Base-by-base conservation (phyloP, 805 yeast species). In the Saccharomycopsis sp. region DNA sequence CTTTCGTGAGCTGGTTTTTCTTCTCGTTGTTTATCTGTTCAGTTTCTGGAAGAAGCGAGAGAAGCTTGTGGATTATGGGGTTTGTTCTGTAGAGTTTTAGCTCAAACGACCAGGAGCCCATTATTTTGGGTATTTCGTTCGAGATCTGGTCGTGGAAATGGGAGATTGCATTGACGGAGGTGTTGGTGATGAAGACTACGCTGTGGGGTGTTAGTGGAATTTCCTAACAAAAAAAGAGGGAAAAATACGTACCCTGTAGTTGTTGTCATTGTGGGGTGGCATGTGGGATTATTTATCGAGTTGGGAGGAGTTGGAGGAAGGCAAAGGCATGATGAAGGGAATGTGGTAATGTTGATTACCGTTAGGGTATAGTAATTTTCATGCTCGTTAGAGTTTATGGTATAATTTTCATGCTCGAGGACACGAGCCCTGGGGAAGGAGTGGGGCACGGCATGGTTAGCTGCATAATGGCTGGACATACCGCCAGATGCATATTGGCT, bases 141-240 rank as follows among this genome's bases (percentile, higher is more conserved):
- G 86, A 79, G 15, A 89, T 76, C 57, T 79, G 78, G 68, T 89
- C 95, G 66, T 87, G 91, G 64, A 87, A 80, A 50, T 80, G 78
- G 0, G 87, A 75, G 34, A 88, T 85, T 3, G 87, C 79, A 53
- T 80, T 83, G 1, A 87, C 85, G 2, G 78, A 66, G 3, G 80
- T 78, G 62, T 76, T 74, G 50, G 72, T 73, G 1, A 75, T 76
- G 50, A 75, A 67, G 1, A 75, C 63, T 0, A 77, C 76, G 1
- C 79, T 75, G 23, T 4, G 21, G n/a, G n/a, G n/a, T n/a, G n/a
- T n/a, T n/a, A n/a, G n/a, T n/a, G n/a, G n/a, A n/a, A n/a, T n/a
- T n/a, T n/a, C n/a, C n/a, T n/a, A n/a, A n/a, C n/a, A n/a, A 12
- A 44, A 44, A 44, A 44, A 44, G 16, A 44, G 16, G 21, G 21